phyloP scores from a whole-genome alignment of 495 filamentous ascomycete species.

The Ramalina peruviana region DNA sequence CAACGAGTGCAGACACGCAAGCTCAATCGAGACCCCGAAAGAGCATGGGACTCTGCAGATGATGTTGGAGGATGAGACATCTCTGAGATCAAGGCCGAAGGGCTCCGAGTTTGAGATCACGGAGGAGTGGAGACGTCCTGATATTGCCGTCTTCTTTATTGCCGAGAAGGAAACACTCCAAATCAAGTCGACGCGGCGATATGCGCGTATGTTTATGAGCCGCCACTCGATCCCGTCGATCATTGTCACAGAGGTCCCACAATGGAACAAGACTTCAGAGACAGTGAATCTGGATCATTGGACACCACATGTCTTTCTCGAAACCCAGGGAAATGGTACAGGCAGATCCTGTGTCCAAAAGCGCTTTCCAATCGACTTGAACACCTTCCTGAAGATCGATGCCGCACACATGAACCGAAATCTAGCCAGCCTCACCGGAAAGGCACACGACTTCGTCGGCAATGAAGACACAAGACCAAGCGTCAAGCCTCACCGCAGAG shows the following conservation, averaged over 20 bases:
- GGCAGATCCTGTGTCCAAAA: constrained; percentile 36
- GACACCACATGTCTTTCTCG: constrained; percentile 54
- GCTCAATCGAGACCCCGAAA: constrained; percentile 21
- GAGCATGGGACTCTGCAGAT: constrained; percentile 32
- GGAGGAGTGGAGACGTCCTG: constrained; percentile 49
- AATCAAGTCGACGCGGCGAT: constrained; percentile 34
- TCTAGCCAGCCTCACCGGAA: constrained; percentile 43
- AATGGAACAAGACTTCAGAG: constrained; percentile 33
- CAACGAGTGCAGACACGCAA: constrained; percentile 51
- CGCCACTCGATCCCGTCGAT: constrained; percentile 52
- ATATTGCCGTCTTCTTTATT: constrained; percentile 57
- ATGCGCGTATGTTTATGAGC: constrained; percentile 48
- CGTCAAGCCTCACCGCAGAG: no score
- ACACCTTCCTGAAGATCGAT: constrained; percentile 58
- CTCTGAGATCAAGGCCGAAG: constrained; percentile 30
- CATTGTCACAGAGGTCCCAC: constrained; percentile 48
- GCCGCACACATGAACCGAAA: constrained; percentile 62
- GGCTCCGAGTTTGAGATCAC: constrained; percentile 34
- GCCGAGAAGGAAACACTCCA: constrained; percentile 38
- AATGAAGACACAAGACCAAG: no score
- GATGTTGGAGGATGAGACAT: constrained; percentile 42
- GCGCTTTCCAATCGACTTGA: constrained; percentile 57
- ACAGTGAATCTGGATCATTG: constrained; percentile 34
- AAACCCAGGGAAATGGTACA: constrained; percentile 40
- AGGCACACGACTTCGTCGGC: no score